Percentiles rank a stretch among this genome's conserved stretches.
Evolutionary conservation across 805 yeast species (phyloP).

Genomic region (Nakazawaea pomicola): DNA sequence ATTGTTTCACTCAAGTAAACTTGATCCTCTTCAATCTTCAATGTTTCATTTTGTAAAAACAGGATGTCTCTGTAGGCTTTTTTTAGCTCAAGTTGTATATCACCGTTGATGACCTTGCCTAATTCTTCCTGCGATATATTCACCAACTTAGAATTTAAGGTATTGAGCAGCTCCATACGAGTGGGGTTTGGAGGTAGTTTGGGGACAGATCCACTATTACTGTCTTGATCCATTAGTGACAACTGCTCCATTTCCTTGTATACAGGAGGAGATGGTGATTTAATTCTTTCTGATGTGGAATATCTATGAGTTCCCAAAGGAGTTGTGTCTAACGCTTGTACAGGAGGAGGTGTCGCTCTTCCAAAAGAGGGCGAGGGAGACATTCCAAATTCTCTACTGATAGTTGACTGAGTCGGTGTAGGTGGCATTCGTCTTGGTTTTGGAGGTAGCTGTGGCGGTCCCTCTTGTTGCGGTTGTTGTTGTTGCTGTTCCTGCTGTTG

Average conservation of each 20-base stretch:
- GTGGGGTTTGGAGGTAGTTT: constrained; percentile 13
- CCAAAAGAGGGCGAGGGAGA: too few species aligned
- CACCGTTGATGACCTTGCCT: constrained; percentile 11
- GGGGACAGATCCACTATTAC: neutral
- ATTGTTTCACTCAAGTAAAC: constrained; percentile 16
- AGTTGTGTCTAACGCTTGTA: too few species aligned
- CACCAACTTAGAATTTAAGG: constrained; percentile 9
- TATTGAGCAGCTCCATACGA: constrained; percentile 8
- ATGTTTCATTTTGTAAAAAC: constrained; percentile 16
- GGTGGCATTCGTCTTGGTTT: constrained; percentile 13
- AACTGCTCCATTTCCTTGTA: constrained; percentile 8
- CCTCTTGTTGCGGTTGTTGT: constrained; percentile 31
- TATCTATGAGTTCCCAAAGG: too few species aligned
- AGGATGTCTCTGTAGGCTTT: constrained; percentile 17
- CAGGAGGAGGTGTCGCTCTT: constrained; percentile 12
- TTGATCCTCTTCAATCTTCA: constrained; percentile 21
- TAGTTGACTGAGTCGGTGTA: constrained; percentile 4
- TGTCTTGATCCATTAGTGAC: constrained; percentile 11
- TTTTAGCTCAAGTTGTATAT: constrained; percentile 8
- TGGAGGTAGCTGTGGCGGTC: constrained; percentile 23
- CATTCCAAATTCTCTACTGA: too few species aligned
- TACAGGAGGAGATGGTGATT: constrained; percentile 13
- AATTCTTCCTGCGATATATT: constrained; percentile 11
- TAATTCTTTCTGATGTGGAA: constrained; percentile 5
- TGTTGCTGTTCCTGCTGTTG: constrained; percentile 49